Conservation (phyloP, 2,329 filamentous ascomycete species). For the Diplodia sapinea region DNA sequence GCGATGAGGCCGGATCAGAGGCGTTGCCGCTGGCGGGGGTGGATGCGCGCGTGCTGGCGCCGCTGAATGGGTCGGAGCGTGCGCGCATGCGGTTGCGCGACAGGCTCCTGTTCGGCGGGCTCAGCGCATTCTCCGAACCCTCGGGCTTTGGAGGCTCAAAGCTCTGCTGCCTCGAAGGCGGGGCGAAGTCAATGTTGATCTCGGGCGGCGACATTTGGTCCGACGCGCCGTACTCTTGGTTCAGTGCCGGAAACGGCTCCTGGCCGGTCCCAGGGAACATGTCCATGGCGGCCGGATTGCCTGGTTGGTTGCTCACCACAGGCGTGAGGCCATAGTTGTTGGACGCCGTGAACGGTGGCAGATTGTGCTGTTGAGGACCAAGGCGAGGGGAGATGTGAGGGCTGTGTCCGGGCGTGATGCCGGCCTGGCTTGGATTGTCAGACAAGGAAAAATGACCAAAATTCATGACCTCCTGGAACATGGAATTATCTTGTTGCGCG, state of each 20-base stretch:
- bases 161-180: slow-evolving; percentile 69
- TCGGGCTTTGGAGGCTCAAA: slow-evolving; percentile 71
- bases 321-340: slow-evolving; percentile 56
- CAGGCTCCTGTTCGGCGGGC: slow-evolving; percentile 72
- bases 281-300: slow-evolving; percentile 53
- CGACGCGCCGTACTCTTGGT: slow-evolving; percentile 65
- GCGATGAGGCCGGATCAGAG: slow-evolving; percentile 44
- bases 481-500: slow-evolving; percentile 69
- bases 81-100: slow-evolving; percentile 62
- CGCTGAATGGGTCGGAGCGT: slow-evolving; percentile 66
- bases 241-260: slow-evolving; percentile 57
- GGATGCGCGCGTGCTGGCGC: slow-evolving; percentile 53
- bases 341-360: slow-evolving; percentile 55
- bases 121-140: slow-evolving; percentile 72
- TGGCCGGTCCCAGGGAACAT: slow-evolving; percentile 57
- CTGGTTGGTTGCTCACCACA: slow-evolving; percentile 56
- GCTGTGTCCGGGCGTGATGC: slow-evolving; percentile 69
- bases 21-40: slow-evolving; percentile 45
- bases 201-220: slow-evolving; percentile 87
- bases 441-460: slow-evolving; percentile 83
- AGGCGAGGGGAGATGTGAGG: slow-evolving; percentile 72
- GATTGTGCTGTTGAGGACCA: slow-evolving; percentile 70
- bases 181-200: slow-evolving; percentile 92
- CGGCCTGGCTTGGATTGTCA: slow-evolving; percentile 56
- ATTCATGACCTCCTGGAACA: slow-evolving; percentile 79